phyloP scores from a whole-genome alignment of 495 filamentous ascomycete genomes.

The Cudoniella acicularis region DNA sequence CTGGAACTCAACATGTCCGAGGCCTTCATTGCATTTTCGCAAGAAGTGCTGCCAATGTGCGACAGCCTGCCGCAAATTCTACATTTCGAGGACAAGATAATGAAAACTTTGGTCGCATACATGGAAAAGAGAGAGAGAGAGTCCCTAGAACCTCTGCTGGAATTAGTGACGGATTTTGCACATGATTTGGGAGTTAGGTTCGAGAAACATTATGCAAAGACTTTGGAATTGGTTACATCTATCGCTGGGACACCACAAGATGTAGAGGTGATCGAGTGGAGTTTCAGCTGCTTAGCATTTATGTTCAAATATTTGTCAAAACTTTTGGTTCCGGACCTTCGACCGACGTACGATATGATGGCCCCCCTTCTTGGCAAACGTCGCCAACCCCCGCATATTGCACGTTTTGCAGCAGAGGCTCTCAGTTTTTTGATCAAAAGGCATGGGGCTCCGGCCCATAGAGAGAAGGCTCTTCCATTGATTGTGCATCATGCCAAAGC shows the following conservation, averaged over 20 bases:
- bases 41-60: slow-evolving; percentile 69
- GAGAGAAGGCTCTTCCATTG: slow-evolving; percentile 64
- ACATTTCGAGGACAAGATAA: slow-evolving; percentile 79
- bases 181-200: slow-evolving; percentile 87
- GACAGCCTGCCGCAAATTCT: slow-evolving; percentile 89
- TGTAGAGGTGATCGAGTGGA: slow-evolving; percentile 90
- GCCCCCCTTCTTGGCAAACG: slow-evolving; percentile 81
- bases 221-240: slow-evolving; percentile 61
- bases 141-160: slow-evolving; percentile 79
- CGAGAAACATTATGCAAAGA: slow-evolving; percentile 75
- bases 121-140: slow-evolving; percentile 72
- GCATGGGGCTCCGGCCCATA: slow-evolving; percentile 68
- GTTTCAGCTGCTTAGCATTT: slow-evolving; percentile 90
- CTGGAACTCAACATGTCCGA: slow-evolving; percentile 82
- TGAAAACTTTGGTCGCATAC: slow-evolving; percentile 70
- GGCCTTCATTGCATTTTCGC: slow-evolving; percentile 68
- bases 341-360: slow-evolving; percentile 78
- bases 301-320: slow-evolving; percentile 94
- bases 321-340: slow-evolving; percentile 76
- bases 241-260: slow-evolving; percentile 45
- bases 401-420: slow-evolving; percentile 88
- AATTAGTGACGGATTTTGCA: slow-evolving; percentile 82
- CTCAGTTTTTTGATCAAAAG: slow-evolving; percentile 92
- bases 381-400: slow-evolving; percentile 76
- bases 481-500: slow-evolving; percentile 65